Evolutionary conservation across 148 eudicot species (phyloP).

Genomic region (Dysphania ambrosioides): DNA sequence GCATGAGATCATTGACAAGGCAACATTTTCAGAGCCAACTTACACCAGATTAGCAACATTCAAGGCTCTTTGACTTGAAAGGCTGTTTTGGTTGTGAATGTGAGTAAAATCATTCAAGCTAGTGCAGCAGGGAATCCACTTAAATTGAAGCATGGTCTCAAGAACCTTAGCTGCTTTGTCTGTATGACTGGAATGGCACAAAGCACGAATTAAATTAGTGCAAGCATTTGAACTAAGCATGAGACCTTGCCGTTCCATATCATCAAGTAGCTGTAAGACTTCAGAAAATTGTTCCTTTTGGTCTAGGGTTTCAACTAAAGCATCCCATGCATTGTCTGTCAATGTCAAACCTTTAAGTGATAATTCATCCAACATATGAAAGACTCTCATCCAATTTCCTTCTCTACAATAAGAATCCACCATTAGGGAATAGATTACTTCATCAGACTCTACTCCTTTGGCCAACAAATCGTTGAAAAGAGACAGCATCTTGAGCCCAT

Average conservation of each 20-base stretch:
- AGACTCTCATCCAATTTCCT: conserved; percentile 45
- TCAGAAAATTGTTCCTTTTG: conserved; percentile 38
- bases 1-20: conserved; percentile 5
- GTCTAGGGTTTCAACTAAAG: conserved; percentile 33
- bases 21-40: conserved; percentile 5
- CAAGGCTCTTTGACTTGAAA: conserved; percentile 26
- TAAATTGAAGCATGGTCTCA: conserved; percentile 40
- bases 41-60: conserved; percentile 37
- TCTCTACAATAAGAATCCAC: conserved; percentile 44
- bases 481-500: conserved; percentile 49
- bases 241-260: conserved; percentile 57
- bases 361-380: conserved; percentile 50
- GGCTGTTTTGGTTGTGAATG: conserved; percentile 17
- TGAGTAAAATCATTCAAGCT: conserved; percentile 35
- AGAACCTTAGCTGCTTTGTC: conserved; percentile 44
- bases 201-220: conserved; percentile 37
- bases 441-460: conserved; percentile 65
- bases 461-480: conserved; percentile 62
- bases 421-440: conserved; percentile 44
- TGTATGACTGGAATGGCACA: conserved; percentile 39
- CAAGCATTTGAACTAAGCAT: conserved; percentile 50
- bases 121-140: conserved; percentile 48
- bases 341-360: conserved; percentile 42
- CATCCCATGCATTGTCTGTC: conserved; percentile 36
- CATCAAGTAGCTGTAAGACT: conserved; percentile 41